Evolutionary conservation across 208 protist species (phyloP).

Genomic region (Blechomonas ayalai): DNA sequence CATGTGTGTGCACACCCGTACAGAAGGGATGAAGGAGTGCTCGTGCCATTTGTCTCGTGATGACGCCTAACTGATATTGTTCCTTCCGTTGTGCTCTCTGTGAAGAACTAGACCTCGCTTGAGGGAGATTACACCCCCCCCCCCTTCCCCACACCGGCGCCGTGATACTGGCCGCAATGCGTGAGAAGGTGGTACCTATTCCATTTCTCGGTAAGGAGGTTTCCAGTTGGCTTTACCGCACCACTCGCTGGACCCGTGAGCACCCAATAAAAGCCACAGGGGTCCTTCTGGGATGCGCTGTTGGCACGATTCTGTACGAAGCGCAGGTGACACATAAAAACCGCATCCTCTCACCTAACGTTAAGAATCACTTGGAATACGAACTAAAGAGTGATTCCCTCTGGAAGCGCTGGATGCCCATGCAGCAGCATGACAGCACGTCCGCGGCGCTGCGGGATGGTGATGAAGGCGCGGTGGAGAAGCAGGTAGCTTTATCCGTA

Average conservation of each 20-base stretch:
- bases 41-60: too few relatives aligned
- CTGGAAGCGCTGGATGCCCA: constrained; percentile 18
- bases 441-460: too few relatives aligned
- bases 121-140: too few relatives aligned
- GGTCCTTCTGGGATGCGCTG: constrained; percentile 36
- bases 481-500: neutral
- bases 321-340: constrained; percentile 74
- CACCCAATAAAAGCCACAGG: constrained; percentile 46
- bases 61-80: too few relatives aligned
- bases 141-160: too few relatives aligned
- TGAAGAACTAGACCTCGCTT: too few relatives aligned
- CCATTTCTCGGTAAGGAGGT: constrained; percentile 73
- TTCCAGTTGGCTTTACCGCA: constrained; percentile 77
- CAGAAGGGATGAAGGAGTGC: too few relatives aligned
- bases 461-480: neutral
- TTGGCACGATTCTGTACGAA: constrained; percentile 61
- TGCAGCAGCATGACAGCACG: neutral
- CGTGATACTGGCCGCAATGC: constrained; percentile 39
- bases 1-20: too few relatives aligned
- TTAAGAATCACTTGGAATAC: constrained; percentile 83
- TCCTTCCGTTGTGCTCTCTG: too few relatives aligned
- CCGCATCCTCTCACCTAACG: constrained; percentile 70
- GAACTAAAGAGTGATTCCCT: constrained; percentile 37
- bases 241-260: constrained; percentile 48
- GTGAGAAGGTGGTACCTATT: constrained; percentile 79